Percentiles rank a stretch among this genome's conserved stretches.
Conservation (phyloP, 495 filamentous ascomycete species). For the Xylaria acuta region DNA sequence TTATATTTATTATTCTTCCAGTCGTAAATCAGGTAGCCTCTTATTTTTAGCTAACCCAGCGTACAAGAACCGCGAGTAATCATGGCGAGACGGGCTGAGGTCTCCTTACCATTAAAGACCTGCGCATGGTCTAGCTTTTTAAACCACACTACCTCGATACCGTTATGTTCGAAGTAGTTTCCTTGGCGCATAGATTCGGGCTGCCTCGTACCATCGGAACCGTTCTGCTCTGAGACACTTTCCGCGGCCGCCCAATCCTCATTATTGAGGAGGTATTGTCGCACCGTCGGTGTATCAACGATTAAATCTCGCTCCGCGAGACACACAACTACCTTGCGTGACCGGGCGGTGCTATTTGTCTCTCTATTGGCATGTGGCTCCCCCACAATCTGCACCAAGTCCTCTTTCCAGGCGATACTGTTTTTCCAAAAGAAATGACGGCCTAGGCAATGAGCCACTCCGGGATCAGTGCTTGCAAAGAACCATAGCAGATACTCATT, state of each 20-base stretch:
- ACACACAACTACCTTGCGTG: slow-evolving; percentile 58
- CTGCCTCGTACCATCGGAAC: slow-evolving; percentile 4
- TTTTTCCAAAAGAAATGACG: slow-evolving; percentile 73
- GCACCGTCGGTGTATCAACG: slow-evolving; percentile 64
- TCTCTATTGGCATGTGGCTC: slow-evolving; percentile 27
- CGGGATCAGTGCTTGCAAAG: slow-evolving; percentile 69
- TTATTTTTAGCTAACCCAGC: slow-evolving; percentile 20
- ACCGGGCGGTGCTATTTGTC: slow-evolving; percentile 20
- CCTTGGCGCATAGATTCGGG: slow-evolving; percentile 25
- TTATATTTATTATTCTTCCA: not conserved
- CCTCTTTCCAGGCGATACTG: slow-evolving; percentile 71
- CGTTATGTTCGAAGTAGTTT: slow-evolving; percentile 52
- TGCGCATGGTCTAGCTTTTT: slow-evolving; percentile 70
- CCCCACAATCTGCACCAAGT: slow-evolving; percentile 44
- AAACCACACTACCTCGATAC: slow-evolving; percentile 68
- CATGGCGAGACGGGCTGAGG: slow-evolving; percentile 50
- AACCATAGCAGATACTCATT: slow-evolving; percentile 73
- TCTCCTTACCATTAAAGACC: slow-evolving; percentile 60
- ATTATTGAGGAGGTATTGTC: slow-evolving; percentile 59
- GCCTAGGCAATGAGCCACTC: slow-evolving; percentile 63
- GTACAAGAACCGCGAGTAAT: slow-evolving; percentile 51
- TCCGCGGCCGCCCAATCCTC: slow-evolving; percentile 33
- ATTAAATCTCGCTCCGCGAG: slow-evolving; percentile 68
- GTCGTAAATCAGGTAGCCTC: slow-evolving; percentile 2
- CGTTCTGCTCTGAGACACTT: not conserved